Conservation (phyloP, 495 filamentous ascomycete species). For the Barbatosphaeria neglecta region DNA sequence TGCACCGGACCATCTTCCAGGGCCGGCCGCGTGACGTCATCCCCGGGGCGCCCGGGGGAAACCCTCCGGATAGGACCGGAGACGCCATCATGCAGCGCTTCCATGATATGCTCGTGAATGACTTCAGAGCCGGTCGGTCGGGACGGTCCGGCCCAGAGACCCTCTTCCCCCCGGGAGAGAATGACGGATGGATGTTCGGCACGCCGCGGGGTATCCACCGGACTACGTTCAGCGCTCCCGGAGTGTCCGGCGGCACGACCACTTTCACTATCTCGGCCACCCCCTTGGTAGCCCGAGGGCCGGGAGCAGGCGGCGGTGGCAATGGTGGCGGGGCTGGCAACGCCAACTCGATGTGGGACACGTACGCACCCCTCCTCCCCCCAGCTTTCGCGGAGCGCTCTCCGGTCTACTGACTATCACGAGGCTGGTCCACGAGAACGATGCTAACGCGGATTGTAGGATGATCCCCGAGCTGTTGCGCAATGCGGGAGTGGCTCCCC, state of each 20-base stretch:
- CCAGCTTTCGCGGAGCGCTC: too few relatives aligned
- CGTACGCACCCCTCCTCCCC: too few relatives aligned
- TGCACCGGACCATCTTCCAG: constrained; percentile 6
- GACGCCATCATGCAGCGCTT: constrained; percentile 32
- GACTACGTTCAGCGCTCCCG: constrained; percentile 12
- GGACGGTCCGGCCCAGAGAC: not conserved
- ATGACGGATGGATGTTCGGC: not conserved
- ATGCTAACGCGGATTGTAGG: constrained; percentile 6
- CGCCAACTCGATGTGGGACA: too few relatives aligned
- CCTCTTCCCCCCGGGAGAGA: not conserved
- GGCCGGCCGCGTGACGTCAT: not conserved
- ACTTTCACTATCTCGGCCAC: constrained; percentile 22
- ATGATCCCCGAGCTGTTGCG: constrained; percentile 9
- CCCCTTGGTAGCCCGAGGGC: not conserved
- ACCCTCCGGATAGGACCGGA: constrained; percentile 7
- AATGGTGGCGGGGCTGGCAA: too few relatives aligned
- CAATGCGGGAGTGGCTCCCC: not conserved
- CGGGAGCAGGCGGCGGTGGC: not conserved
- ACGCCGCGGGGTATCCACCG: not conserved
- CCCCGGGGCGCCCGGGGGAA: constrained; percentile 6
- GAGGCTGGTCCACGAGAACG: not conserved
- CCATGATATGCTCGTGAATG: constrained; percentile 23
- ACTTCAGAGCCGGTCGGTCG: constrained; percentile 8
- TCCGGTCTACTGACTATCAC: not conserved
- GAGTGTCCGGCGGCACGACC: constrained; percentile 12